These are phyloP conservation scores for Penicillium vulpinum DNA, from an alignment of 2,329 filamentous ascomycete species.

Conservation along the genomic window DNA sequence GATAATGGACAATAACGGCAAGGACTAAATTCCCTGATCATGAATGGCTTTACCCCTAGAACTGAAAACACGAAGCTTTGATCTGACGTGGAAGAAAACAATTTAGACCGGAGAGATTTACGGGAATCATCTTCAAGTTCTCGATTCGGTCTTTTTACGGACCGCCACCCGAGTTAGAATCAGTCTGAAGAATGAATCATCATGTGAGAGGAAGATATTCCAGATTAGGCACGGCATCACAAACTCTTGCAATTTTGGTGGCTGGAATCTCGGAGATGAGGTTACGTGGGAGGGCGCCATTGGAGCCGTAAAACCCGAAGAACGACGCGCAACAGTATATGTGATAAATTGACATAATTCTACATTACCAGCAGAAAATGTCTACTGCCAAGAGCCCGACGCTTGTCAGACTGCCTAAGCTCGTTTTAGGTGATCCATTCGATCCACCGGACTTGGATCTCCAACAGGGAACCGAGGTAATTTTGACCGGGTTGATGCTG, in stretches of 20 bases:
- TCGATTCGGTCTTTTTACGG: background rate
- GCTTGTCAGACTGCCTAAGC: background rate
- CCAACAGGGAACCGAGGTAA: background rate
- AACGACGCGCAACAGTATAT: background rate
- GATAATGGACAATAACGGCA: background rate
- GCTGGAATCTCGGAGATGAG: background rate
- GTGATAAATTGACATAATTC: too few species aligned
- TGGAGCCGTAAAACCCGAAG: background rate
- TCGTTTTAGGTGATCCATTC: background rate
- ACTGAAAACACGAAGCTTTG: background rate
- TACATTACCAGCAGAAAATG: background rate
- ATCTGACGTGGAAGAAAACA: background rate
- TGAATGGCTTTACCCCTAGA: background rate
- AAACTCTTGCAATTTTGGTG: background rate
- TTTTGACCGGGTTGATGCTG: background rate
- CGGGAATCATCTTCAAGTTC: background rate
- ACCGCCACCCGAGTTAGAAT: background rate
- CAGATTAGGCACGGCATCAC: background rate
- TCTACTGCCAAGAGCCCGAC: background rate
- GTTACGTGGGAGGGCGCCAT: background rate
- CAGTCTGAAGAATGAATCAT: background rate
- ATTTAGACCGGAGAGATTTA: background rate
- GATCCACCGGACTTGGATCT: background rate
- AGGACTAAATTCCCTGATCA: background rate
- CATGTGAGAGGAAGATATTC: background rate